Evolutionary conservation across 805 yeast species (phyloP), one percentile per base, ranked within the genome.

Genomic region (Priceomyces castillae): DNA sequence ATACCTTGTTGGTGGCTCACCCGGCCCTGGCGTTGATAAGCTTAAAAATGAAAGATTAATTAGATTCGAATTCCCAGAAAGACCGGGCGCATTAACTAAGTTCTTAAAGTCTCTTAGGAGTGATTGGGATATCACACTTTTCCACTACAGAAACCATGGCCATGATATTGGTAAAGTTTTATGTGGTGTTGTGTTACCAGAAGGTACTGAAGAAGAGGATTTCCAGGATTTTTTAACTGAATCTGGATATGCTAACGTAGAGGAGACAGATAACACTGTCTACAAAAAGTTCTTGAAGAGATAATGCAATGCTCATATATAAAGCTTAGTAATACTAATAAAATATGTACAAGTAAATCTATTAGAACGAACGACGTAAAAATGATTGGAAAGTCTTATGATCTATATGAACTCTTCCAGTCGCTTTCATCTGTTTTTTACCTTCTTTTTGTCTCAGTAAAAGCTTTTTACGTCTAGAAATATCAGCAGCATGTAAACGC

Each of bases 131-230:
- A 80, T 94, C 48, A 86, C 97, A 1, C 68, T 94, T 56, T 94
- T 94, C 82, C 97, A 94, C 65, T 94, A 94, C 67, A 82, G 99
- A 74, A 90, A 94, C 69, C 95, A 90, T 54, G 99, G 99, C 31
- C 83, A 92, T 40, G 99, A 94, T 60, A 77, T 94, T 37, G 98
- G 96, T 37, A 89, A 89, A 64, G 88, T 94, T 1, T 73, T 94
- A 47, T 92, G 95, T 35, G 99, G 96, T 33, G 77, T 95, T 44
- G 82, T 82, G 40, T 89, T 90, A 19, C 97, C 98, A 2, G 77
- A 79, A 33, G 65, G 61, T 11, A 74, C 80, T 23, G 86, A 82
- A 41, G 76, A 77, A 41, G 76, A 64, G 20, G 82, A 80, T 16
- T 83, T 92, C 60, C 80, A 82, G 52, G 66, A 69, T 18, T 88